Conservation (phyloP, 1,284 basidiomycete species). For the Sporisorium graminicola region DNA sequence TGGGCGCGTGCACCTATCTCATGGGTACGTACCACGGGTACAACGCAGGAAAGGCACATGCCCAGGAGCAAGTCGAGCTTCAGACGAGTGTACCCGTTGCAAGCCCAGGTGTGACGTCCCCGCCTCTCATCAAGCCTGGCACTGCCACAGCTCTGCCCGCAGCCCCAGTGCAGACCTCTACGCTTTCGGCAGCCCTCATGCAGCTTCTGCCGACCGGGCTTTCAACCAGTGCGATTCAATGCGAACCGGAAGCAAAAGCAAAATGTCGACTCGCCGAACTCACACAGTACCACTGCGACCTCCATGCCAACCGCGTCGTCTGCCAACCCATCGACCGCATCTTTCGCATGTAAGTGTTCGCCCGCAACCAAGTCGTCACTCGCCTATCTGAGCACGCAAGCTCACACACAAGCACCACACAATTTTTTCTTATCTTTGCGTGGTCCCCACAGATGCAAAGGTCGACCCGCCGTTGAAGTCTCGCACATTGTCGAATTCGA, state of each 20-base stretch:
- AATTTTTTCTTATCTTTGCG: no score
- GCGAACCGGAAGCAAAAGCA: constrained; percentile 18
- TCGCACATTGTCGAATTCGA: constrained; percentile 60
- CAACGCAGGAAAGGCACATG: constrained; percentile 39
- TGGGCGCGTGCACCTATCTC: constrained; percentile 44
- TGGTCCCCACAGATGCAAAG: constrained; percentile 27
- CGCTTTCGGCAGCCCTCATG: not conserved
- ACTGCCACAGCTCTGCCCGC: not conserved
- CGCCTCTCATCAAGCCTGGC: not conserved
- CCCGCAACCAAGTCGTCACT: not conserved
- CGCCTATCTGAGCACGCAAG: no score
- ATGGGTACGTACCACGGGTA: constrained; percentile 46
- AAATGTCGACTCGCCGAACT: constrained; percentile 48
- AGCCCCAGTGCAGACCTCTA: not conserved
- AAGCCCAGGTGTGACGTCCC: not conserved
- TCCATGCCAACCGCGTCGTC: constrained; percentile 41
- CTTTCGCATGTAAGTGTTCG: constrained; percentile 54
- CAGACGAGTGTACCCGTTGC: no score
- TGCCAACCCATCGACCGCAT: constrained; percentile 60
- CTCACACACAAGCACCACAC: not conserved
- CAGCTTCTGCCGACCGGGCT: constrained; percentile 9
- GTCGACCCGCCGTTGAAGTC: constrained; percentile 57
- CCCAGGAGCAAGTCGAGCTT: constrained; percentile 8
- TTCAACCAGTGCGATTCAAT: constrained; percentile 4
- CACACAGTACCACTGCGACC: constrained; percentile 56